A percentile compares a stretch with the other conserved stretches of the same genome.
These are phyloP conservation scores for Glycine tomentella DNA, from an alignment of 306 rosid species.

Conservation along the genomic window DNA sequence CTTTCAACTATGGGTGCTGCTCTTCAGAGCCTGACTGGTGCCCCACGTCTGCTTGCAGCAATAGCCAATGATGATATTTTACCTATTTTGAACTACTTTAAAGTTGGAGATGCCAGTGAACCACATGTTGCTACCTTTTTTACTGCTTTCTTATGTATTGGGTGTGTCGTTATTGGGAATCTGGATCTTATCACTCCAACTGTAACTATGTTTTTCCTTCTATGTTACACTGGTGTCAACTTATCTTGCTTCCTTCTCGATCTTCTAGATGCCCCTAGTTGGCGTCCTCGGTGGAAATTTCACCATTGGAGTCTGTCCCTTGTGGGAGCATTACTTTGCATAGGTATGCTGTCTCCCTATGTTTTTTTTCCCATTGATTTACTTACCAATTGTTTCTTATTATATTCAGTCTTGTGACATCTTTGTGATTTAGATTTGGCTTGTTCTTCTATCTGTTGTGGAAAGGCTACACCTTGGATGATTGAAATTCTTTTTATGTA, in stretches of 20 bases:
- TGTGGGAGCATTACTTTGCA: conserved; percentile 91
- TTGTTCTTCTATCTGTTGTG: conserved; percentile 18
- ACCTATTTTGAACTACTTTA: conserved; percentile 93
- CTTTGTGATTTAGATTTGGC: background rate
- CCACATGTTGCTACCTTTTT: conserved; percentile 93
- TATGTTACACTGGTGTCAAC: conserved; percentile 97
- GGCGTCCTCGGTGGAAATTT: conserved; percentile 99
- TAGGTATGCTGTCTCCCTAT: conserved; percentile 63
- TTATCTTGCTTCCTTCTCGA: conserved; percentile 99
- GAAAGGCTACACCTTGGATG: conserved; percentile 20
- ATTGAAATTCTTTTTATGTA: background rate
- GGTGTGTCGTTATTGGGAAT: conserved; percentile 97
- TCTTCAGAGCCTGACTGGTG: conserved; percentile 99
- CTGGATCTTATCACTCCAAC: conserved; percentile 99
- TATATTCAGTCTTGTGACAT: conserved; percentile 22
- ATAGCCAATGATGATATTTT: conserved; percentile 97
- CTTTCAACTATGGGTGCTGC: conserved; percentile 99
- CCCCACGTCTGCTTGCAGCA: conserved; percentile 99
- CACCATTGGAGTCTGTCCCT: conserved; percentile 99
- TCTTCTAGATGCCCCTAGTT: conserved; percentile 99
- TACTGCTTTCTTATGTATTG: conserved; percentile 84
- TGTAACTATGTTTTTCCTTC: conserved; percentile 96
- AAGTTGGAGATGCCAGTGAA: conserved; percentile 83
- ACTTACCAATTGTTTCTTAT: conserved; percentile 14
- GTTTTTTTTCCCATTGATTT: background rate